These are phyloP conservation scores for Jamesozyma jinghongensis DNA, from an alignment of 805 yeast species.

Conservation along the genomic window DNA sequence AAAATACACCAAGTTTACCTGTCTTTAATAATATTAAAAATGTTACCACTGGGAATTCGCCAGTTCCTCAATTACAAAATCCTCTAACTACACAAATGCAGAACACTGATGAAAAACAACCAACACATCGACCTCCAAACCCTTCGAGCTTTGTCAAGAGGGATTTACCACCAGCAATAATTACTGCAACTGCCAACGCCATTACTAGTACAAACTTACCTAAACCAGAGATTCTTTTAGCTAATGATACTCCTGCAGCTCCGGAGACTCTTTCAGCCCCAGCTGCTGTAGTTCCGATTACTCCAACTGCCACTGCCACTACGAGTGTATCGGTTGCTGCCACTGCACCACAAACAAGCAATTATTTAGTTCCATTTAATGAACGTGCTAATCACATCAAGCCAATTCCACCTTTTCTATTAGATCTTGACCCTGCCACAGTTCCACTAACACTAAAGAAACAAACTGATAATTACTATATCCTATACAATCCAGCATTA, in stretches of 20 bases:
- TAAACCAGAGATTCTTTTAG: neutral
- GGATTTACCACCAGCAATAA: neutral
- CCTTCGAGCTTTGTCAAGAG: neutral
- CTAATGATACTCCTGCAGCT: neutral
- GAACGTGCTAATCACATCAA: constrained; percentile 47
- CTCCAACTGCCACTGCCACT: neutral
- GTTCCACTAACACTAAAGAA: constrained; percentile 73
- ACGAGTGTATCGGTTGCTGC: constrained; percentile 5
- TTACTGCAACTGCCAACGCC: neutral
- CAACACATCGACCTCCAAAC: neutral
- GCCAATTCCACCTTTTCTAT: constrained; percentile 71
- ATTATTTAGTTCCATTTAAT: constrained; percentile 32
- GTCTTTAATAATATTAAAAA: no score
- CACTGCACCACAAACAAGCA: constrained; percentile 5
- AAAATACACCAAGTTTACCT: no score
- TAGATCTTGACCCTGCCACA: constrained; percentile 68
- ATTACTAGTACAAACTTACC: neutral
- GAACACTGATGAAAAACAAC: no score
- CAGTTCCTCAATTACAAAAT: no score
- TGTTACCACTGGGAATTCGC: no score
- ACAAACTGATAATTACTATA: constrained; percentile 76
- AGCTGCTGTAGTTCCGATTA: no score
- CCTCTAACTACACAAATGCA: no score
- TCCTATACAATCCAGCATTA: constrained; percentile 82
- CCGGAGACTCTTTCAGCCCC: no score